Percentiles rank a stretch among this genome's conserved stretches.
Conservation (phyloP, 164 flowering plant species). For the Vitis amurensis region DNA sequence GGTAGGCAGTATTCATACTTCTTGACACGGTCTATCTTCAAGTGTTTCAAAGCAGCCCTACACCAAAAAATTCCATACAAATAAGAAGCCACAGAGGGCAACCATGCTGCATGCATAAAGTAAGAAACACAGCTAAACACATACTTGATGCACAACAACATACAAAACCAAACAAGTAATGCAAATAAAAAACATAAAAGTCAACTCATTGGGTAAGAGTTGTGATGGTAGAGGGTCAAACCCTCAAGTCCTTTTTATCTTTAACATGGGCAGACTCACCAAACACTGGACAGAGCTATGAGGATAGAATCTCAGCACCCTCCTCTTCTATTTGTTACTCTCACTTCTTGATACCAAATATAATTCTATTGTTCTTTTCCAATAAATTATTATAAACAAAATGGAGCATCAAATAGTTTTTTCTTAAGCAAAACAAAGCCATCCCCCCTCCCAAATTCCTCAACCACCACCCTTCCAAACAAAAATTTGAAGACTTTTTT, state of each 20-base stretch:
- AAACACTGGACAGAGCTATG: background rate
- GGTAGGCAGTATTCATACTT: constrained; percentile 91
- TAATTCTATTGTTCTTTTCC: background rate
- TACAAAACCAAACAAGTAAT: background rate
- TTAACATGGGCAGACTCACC: background rate
- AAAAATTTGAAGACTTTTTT: no score
- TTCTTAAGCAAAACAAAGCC: no score
- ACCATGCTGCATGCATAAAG: background rate
- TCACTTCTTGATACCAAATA: background rate
- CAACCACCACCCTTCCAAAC: no score
- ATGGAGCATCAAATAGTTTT: background rate
- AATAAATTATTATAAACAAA: background rate
- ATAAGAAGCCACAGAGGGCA: no score
- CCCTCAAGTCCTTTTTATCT: background rate
- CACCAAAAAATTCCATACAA: constrained; percentile 12
- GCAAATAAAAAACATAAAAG: background rate
- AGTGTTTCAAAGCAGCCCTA: constrained; percentile 80
- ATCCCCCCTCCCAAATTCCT: no score
- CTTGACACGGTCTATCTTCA: constrained; percentile 84
- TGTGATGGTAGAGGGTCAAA: background rate
- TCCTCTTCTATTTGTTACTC: background rate
- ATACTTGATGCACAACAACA: background rate
- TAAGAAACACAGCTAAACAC: no score
- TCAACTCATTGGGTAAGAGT: background rate
- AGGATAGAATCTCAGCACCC: background rate